These are phyloP conservation scores for Adansonia digitata DNA, from an alignment of 345 rosid genomes.

Conservation along the genomic window DNA sequence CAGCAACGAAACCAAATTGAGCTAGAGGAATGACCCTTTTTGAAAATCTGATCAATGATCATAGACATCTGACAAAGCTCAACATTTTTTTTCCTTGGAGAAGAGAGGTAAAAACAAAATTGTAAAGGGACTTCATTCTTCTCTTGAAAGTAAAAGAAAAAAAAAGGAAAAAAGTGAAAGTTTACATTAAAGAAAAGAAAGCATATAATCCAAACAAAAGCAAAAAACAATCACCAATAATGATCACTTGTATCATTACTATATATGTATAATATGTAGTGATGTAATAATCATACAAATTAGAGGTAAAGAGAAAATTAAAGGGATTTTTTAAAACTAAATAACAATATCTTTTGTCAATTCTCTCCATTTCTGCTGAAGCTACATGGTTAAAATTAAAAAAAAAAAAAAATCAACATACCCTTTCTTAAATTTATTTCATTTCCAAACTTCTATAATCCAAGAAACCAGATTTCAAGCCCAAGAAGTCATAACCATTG, in stretches of 20 bases:
- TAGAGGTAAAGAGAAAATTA: neutral
- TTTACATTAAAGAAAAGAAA: neutral
- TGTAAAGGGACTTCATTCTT: neutral
- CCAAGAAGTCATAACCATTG: constrained; percentile 70
- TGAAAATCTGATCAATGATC: constrained; percentile 5
- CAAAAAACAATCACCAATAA: neutral
- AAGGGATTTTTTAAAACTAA: constrained; percentile 17
- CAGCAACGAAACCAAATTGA: neutral
- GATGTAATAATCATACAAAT: constrained; percentile 16
- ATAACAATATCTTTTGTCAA: constrained; percentile 18
- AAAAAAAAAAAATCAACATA: neutral
- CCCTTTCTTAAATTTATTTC: constrained; percentile 26
- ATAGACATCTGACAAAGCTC: constrained; percentile 15
- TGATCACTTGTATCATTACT: neutral
- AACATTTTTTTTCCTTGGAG: neutral
- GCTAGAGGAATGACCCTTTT: neutral
- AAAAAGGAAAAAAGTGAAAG: no score
- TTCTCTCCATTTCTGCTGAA: constrained; percentile 7
- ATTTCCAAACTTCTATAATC: constrained; percentile 63
- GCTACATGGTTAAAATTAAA: neutral
- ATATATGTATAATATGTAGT: neutral
- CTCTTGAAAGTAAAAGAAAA: neutral
- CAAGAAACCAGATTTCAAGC: constrained; percentile 58
- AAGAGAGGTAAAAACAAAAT: neutral
- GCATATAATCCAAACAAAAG: neutral